Evolutionary conservation across 2,329 filamentous ascomycete species (phyloP).

Genomic region (Epicoccum nigrum): DNA sequence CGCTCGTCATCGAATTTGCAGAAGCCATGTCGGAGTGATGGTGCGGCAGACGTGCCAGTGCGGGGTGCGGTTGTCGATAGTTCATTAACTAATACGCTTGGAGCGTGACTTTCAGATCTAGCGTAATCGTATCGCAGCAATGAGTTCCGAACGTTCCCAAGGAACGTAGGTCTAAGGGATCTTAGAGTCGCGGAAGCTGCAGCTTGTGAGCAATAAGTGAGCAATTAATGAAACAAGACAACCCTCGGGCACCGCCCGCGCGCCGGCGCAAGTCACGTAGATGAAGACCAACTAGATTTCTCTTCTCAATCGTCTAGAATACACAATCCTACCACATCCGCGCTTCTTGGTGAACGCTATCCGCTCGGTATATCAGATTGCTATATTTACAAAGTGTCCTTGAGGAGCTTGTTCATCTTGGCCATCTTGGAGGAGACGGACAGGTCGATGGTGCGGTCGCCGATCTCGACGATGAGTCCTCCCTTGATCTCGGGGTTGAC

Average conservation of each 20-base stretch:
- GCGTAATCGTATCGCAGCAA: background rate
- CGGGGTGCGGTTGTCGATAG: background rate
- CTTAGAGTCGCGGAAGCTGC: background rate
- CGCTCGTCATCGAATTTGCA: background rate
- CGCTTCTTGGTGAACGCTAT: conserved; percentile 14
- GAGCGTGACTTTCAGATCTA: background rate
- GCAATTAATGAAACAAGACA: background rate
- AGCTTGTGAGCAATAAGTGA: background rate
- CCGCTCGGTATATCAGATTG: conserved; percentile 21
- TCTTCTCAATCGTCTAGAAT: conserved; percentile 44
- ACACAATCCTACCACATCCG: conserved; percentile 36
- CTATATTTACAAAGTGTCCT: conserved; percentile 86
- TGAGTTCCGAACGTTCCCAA: background rate
- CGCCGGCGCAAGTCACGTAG: conserved; percentile 1
- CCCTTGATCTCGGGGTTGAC: conserved; percentile 95
- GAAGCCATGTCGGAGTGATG: conserved; percentile 6
- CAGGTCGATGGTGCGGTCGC: conserved; percentile 97
- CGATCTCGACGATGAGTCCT: conserved; percentile 93
- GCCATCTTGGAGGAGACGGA: conserved; percentile 92
- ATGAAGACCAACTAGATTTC: conserved; percentile 28
- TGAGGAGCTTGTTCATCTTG: conserved; percentile 99
- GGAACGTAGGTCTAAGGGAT: no score
- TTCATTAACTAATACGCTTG: background rate
- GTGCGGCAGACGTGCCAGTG: background rate
- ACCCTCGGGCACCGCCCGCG: background rate